phyloP scores from a whole-genome alignment of 768 basidiomycete genomes.

The Lactarius hatsudake region DNA sequence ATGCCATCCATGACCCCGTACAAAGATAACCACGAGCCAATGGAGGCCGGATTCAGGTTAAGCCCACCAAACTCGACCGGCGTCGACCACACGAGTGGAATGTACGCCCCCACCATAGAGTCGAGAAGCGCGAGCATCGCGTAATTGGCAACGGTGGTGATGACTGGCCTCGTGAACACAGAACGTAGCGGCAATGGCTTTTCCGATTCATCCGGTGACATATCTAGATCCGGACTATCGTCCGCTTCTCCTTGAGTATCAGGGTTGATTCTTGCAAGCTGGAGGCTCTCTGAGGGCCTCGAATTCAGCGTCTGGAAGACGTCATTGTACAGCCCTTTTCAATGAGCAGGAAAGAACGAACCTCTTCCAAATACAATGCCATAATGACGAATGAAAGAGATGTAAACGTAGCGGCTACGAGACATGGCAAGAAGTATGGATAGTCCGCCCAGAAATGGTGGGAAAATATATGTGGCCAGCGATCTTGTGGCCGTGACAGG shows the following conservation, averaged over 20 bases:
- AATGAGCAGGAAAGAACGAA: neutral
- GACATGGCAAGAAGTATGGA: slow-evolving; percentile 31
- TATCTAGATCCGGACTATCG: neutral
- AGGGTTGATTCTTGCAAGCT: neutral
- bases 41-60: slow-evolving; percentile 36
- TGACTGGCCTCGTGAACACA: slow-evolving; percentile 28
- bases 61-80: slow-evolving; percentile 28
- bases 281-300: neutral
- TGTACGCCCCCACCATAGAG: slow-evolving; percentile 38
- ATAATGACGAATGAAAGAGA: neutral
- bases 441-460: slow-evolving; percentile 27
- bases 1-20: slow-evolving; percentile 38
- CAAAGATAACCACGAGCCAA: slow-evolving; percentile 37
- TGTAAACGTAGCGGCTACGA: neutral
- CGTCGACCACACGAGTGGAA: slow-evolving; percentile 46
- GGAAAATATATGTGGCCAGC: slow-evolving; percentile 23
- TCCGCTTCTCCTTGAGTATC: neutral
- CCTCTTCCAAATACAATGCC: slow-evolving; percentile 1
- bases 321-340: neutral
- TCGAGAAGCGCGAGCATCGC: slow-evolving; percentile 42
- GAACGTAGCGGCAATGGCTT: slow-evolving; percentile 35
- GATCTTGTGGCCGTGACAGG: slow-evolving; percentile 29
- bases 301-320: neutral
- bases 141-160: slow-evolving; percentile 44
- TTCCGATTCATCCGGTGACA: neutral